A percentile compares a stretch with the other conserved stretches of the same genome.
These are phyloP conservation scores for Penicillium capsulatum DNA, from an alignment of 2,329 filamentous ascomycete genomes.

Conservation along the genomic window DNA sequence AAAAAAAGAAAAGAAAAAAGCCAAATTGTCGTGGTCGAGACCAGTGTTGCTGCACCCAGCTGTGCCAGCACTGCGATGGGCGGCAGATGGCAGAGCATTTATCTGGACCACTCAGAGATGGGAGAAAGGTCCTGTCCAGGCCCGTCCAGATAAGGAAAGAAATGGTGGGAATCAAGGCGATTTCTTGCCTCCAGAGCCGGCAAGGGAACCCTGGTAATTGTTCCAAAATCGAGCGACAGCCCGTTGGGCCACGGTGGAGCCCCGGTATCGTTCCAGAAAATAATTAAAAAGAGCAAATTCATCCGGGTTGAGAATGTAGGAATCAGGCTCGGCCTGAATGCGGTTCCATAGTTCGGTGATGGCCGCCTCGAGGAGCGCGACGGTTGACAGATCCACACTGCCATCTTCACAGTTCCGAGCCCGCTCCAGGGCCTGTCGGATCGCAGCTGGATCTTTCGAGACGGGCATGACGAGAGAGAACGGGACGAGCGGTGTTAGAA, in stretches of 20 bases:
- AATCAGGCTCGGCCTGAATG: conserved; percentile 58
- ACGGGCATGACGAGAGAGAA: conserved; percentile 26
- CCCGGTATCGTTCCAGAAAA: conserved; percentile 64
- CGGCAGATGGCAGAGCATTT: background rate
- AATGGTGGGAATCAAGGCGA: conserved; percentile 8
- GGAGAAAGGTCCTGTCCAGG: background rate
- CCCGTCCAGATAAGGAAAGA: too few species aligned
- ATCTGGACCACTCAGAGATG: background rate
- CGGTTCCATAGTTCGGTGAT: conserved; percentile 63
- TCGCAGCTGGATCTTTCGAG: conserved; percentile 39
- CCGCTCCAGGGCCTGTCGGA: conserved; percentile 67
- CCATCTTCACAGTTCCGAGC: conserved; percentile 70
- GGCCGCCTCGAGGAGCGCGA: conserved; percentile 61
- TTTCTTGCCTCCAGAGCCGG: conserved; percentile 21
- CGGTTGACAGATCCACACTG: conserved; percentile 58
- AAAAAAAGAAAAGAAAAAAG: too few species aligned
- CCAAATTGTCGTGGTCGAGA: too few species aligned
- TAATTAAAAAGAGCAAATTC: conserved; percentile 88
- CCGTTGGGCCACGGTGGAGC: conserved; percentile 47
- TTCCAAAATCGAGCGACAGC: conserved; percentile 58
- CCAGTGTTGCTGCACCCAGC: too few species aligned
- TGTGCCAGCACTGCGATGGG: too few species aligned
- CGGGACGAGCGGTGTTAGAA: background rate
- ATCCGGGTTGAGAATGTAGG: conserved; percentile 69
- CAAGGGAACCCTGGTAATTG: conserved; percentile 28